Evolutionary conservation across 2,329 filamentous ascomycete species (phyloP), one percentile per base, ranked within the genome.

Genomic region (Fusarium sarcochroum): DNA sequence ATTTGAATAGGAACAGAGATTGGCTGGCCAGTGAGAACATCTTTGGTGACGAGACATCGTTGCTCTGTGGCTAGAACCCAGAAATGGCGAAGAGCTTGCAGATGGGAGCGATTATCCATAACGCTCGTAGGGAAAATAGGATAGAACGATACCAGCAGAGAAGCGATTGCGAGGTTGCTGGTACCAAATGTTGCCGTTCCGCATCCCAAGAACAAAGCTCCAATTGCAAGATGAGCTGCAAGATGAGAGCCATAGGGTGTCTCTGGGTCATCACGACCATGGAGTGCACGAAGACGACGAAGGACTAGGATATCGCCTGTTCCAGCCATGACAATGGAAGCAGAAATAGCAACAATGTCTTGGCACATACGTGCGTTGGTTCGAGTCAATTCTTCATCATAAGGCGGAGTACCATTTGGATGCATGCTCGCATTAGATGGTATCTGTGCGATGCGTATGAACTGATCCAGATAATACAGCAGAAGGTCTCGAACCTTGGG

Each of bases 81-180:
- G 75, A 99, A 92, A 79, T 99, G 95, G 7, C 97, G 90, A 82
- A 99, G 96, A 5, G 97, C 96, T 81, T 99, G 96, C 7, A 99
- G 85, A 74, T 99, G 96, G 13, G 93, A 94, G 69, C 93, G 91
- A 76, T 98, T 98, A 80, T 99, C 96, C 74, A 97, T 91, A 3
- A 98, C 93, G 30, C 89, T 91, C 11, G 89, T 91, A 0, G 96
- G 96, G 77, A 97, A 98, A 20, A 98, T 86, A 0, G 96, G 96
- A 75, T 99, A 99, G 78, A 99, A 97, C 2, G 96, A 91, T 42
- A 96, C 91, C 9, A 99, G 87, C 8, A 99, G 84, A 14, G 93
- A 89, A 2, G 93, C 95, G 48, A 97, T 90, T 11, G 95, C 94
- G 54, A 97, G 84, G 76, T 98, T 91, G 37, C 91, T 95, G 6